Evolutionary conservation across 805 yeast genomes (phyloP).

Genomic region (Cyberlindnera xylosilytica): DNA sequence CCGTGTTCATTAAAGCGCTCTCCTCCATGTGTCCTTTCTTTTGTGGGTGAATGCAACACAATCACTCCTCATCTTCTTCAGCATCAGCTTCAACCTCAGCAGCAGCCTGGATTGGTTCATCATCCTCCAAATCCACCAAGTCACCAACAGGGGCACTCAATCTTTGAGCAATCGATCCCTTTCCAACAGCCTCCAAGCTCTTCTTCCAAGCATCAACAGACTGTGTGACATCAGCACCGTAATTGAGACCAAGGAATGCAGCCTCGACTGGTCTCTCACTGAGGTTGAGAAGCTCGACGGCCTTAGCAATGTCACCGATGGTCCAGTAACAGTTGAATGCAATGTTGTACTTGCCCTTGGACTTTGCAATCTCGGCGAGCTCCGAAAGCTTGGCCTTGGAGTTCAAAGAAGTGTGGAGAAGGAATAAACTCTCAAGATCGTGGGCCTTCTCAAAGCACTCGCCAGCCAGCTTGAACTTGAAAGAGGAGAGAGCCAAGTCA

Average conservation of each 20-base stretch:
- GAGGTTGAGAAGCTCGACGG: conserved; percentile 61
- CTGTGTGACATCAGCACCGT: conserved; percentile 44
- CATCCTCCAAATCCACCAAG: conserved; percentile 40
- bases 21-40: not conserved
- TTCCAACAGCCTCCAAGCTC: conserved; percentile 47
- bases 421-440: conserved; percentile 78
- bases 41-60: not conserved
- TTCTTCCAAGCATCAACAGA: conserved; percentile 68
- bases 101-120: conserved; percentile 14
- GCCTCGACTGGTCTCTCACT: conserved; percentile 82
- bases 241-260: conserved; percentile 72
- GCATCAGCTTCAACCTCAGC: conserved; percentile 8
- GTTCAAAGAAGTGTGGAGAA: conserved; percentile 80
- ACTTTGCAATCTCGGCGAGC: conserved; percentile 65
- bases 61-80: conserved; percentile 3
- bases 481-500: conserved; percentile 73
- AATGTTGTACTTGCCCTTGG: conserved; percentile 78
- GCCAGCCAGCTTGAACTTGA: conserved; percentile 80
- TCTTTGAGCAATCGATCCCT: conserved; percentile 58
- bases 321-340: conserved; percentile 93
- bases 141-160: conserved; percentile 43
- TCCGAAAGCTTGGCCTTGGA: conserved; percentile 54
- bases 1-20: not conserved
- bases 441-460: conserved; percentile 74
- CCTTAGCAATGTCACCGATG: conserved; percentile 63